Evolutionary conservation across 73 alveolate genomes (phyloP).

Genomic region (Stentor coeruleus): DNA sequence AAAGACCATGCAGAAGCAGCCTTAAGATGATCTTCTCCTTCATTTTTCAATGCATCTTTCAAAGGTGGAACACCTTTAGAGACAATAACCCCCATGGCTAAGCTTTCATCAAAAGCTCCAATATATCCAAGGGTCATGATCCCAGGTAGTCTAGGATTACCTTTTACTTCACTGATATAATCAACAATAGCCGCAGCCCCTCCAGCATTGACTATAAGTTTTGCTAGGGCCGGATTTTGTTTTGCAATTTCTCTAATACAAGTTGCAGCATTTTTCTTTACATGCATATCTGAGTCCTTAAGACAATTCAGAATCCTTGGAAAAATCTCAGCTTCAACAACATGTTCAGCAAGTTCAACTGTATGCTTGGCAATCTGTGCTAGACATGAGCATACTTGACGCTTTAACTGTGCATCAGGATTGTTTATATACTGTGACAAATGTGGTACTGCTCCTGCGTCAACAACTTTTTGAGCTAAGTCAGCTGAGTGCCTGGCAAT

Average conservation of each 20-base stretch:
- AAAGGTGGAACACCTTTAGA: constrained; percentile 62
- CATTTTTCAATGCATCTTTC: constrained; percentile 94
- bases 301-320: constrained; percentile 98
- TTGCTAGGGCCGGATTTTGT: constrained; percentile 97
- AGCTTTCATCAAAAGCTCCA: constrained; percentile 93
- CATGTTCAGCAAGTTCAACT: constrained; percentile 96
- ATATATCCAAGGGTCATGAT: constrained; percentile 97
- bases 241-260: constrained; percentile 99
- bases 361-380: constrained; percentile 99
- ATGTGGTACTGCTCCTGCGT: constrained; percentile 56
- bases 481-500: constrained; percentile 99
- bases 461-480: constrained; percentile 87
- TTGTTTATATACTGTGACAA: constrained; percentile 40
- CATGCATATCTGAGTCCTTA: constrained; percentile 84
- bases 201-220: constrained; percentile 97
- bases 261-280: constrained; percentile 98
- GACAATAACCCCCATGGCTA: constrained; percentile 97
- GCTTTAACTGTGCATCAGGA: constrained; percentile 62
- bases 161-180: constrained; percentile 94
- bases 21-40: constrained; percentile 96
- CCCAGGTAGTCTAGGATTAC: constrained; percentile 93
- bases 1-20: constrained; percentile 92
- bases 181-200: constrained; percentile 98
- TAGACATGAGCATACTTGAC: constrained; percentile 97
- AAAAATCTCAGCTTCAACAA: constrained; percentile 98